Percentiles rank a stretch among this genome's conserved stretches.
These are phyloP conservation scores for Oemleria cerasiformis DNA, from an alignment of 306 rosid genomes.

Conservation along the genomic window DNA sequence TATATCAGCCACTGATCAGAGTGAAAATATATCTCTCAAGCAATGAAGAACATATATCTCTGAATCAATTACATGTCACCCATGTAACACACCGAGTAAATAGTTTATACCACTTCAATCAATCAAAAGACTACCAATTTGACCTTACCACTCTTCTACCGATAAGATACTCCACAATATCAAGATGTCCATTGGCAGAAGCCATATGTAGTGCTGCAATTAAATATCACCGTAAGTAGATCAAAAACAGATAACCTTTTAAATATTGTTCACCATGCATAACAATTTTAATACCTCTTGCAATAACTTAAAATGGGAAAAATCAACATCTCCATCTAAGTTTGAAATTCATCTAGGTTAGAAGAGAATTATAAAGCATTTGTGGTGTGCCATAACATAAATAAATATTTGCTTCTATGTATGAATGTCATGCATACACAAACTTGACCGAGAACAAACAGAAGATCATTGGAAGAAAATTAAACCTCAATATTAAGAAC, in stretches of 20 bases:
- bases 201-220: conserved; percentile 91
- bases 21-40: neutral
- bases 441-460: neutral
- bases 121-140: conserved; percentile 2
- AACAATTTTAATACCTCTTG: neutral
- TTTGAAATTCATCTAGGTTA: neutral
- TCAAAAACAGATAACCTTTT: conserved; percentile 18
- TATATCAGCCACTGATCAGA: neutral
- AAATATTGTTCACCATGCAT: neutral
- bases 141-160: conserved; percentile 63
- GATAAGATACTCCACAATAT: conserved; percentile 65
- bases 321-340: neutral
- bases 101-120: neutral
- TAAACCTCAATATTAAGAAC: no score
- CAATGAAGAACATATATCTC: neutral
- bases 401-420: neutral
- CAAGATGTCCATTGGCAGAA: conserved; percentile 84
- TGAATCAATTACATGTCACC: neutral
- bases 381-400: neutral
- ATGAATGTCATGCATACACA: neutral
- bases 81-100: neutral
- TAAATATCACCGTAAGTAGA: conserved; percentile 15
- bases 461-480: neutral
- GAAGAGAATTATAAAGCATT: neutral
- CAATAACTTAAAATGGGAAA: neutral